These are phyloP conservation scores for Claviceps lovelessii DNA, from an alignment of 2,329 filamentous ascomycete genomes.

Conservation along the genomic window DNA sequence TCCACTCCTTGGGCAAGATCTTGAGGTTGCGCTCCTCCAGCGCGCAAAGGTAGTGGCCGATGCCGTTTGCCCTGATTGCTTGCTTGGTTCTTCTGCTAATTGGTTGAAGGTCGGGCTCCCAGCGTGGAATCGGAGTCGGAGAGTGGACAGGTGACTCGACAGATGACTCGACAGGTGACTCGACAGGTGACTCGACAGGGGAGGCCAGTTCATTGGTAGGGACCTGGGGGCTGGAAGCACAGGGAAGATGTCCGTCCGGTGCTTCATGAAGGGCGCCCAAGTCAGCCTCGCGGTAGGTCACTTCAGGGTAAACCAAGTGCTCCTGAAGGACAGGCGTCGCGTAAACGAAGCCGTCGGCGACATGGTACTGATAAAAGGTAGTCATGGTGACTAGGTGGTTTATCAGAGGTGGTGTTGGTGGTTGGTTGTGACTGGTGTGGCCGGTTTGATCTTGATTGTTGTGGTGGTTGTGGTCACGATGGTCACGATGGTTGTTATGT, in stretches of 20 bases:
- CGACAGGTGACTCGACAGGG: no score
- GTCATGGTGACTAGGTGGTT: neutral
- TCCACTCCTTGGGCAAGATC: neutral
- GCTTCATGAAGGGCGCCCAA: neutral
- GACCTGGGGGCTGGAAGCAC: neutral
- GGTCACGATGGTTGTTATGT: no score
- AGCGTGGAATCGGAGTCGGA: neutral
- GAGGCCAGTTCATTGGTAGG: neutral
- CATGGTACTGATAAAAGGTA: neutral
- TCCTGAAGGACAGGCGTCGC: neutral
- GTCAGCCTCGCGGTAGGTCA: neutral
- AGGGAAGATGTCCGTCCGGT: no score
- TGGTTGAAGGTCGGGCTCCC: neutral
- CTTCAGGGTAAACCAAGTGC: neutral
- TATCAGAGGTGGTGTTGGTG: neutral
- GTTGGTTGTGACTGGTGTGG: neutral
- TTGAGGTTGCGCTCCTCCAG: constrained; percentile 3
- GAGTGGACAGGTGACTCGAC: no score
- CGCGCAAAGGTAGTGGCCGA: neutral
- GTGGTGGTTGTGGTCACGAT: neutral
- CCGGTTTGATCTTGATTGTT: neutral
- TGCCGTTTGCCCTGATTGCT: neutral
- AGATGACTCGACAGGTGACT: no score
- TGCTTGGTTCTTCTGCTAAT: neutral
- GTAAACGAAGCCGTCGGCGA: neutral